Evolutionary conservation across 2,329 filamentous ascomycete genomes (phyloP).

Genomic region (Hypomyces rosellus): DNA sequence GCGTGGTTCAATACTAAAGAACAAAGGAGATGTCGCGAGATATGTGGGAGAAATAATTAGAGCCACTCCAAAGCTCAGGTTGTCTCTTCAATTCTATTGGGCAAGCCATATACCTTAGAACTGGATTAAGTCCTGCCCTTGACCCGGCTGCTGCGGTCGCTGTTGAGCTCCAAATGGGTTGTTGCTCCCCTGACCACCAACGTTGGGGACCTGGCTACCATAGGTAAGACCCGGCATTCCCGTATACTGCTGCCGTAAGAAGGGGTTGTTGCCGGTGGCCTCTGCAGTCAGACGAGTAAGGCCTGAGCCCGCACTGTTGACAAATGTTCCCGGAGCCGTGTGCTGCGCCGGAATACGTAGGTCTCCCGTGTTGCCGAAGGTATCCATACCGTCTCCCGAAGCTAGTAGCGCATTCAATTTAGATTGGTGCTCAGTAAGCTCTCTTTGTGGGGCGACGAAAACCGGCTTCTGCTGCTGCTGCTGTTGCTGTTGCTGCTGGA

Average conservation of each 20-base stretch:
- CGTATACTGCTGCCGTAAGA: constrained; percentile 77
- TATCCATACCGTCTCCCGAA: constrained; percentile 88
- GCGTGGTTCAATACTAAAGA: neutral
- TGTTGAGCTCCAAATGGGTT: constrained; percentile 53
- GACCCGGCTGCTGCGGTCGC: constrained; percentile 42
- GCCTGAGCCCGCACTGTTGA: constrained; percentile 90
- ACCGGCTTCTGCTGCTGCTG: constrained; percentile 28
- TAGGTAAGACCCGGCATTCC: constrained; percentile 62
- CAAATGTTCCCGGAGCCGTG: constrained; percentile 90
- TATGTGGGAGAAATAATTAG: neutral
- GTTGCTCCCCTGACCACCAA: constrained; percentile 44
- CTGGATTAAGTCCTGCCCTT: constrained; percentile 56
- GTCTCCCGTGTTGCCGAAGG: constrained; percentile 95
- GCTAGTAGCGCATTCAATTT: constrained; percentile 82
- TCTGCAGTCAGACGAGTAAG: constrained; percentile 61
- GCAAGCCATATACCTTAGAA: constrained; percentile 37
- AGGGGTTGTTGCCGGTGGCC: constrained; percentile 83
- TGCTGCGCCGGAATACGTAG: constrained; percentile 93
- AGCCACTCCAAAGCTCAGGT: too few species aligned
- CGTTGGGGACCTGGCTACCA: constrained; percentile 43
- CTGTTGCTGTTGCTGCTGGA: constrained; percentile 35
- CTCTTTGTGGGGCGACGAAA: constrained; percentile 41
- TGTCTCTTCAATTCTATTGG: too few species aligned
- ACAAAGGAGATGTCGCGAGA: neutral
- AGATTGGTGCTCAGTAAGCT: constrained; percentile 58